Percentiles rank a stretch among this genome's conserved stretches.
phyloP scores from a whole-genome alignment of 208 protist species.

The Trypanosoma avium region DNA sequence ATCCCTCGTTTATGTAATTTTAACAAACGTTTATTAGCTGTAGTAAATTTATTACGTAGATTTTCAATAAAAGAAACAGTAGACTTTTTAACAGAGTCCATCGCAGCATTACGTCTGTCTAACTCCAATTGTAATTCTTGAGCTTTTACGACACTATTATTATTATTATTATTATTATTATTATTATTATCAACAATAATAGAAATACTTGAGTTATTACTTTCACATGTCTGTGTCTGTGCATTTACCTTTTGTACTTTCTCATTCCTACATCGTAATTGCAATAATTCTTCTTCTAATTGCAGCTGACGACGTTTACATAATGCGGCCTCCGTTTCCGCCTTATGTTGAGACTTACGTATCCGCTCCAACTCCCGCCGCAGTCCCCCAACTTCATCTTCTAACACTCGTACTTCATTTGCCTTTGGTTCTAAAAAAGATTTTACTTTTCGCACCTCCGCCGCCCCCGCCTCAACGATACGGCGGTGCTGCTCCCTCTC shows the following conservation, averaged over 20 bases:
- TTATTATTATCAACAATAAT: background rate
- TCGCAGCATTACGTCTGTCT: no score
- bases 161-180: background rate
- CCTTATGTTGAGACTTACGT: background rate
- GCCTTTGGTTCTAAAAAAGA: constrained; percentile 3
- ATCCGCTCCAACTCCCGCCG: constrained; percentile 6
- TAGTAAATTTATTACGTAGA: no score
- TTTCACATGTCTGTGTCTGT: no score
- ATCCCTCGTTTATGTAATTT: no score
- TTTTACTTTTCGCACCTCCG: constrained; percentile 2
- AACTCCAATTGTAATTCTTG: background rate
- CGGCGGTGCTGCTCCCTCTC: constrained; percentile 26
- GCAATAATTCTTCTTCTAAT: background rate
- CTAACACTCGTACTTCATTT: background rate
- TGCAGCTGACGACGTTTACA: no score
- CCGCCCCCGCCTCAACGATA: constrained; percentile 15
- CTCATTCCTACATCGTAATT: background rate
- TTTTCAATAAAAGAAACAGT: no score
- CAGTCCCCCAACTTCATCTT: constrained; percentile 13
- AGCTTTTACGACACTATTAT: background rate
- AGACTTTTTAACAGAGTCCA: no score
- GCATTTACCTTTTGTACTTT: background rate
- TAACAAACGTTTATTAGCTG: no score
- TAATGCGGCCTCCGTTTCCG: background rate
- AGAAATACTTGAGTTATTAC: background rate